Evolutionary conservation across 2,329 filamentous ascomycete genomes (phyloP), one percentile per base, ranked within the genome.

Genomic region (Colletotrichum chrysophilum): DNA sequence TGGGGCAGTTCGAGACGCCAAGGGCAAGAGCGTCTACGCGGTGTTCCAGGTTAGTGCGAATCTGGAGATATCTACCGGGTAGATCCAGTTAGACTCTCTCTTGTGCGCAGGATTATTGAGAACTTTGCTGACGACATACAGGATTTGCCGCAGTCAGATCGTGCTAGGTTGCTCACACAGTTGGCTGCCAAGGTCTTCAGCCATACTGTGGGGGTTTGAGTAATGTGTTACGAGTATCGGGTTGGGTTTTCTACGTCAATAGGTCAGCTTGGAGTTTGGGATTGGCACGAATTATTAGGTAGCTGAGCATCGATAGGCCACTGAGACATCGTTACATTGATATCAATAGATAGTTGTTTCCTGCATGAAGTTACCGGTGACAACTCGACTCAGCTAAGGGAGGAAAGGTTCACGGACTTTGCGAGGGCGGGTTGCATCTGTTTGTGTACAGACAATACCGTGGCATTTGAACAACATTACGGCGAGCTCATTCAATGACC

Each of bases 21-120:
- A 93, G 85, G 96, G 96, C 26, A 98, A 98, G 92, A 98, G 95
- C 82, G 97, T 99, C 7, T 98, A 97, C 85, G 89, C 93, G 32
- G 97, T 98, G 18, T 98, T 96, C 83, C 92, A 91, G 86, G 88
- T 88, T 80, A 85, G 84, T 81, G 71, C 60, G 28, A 67, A 61
- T 64, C 32, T 78, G 70, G 74, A 76, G 56, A 67, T 71, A 43
- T 70, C 58, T 71, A 62, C 61, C 30, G 74, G 69, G 61, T 61
- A 70, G 61, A 69, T 64, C 30, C 66, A 62, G 74, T 70, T 5
- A 70, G 74, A 55, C 76, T 70, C 65, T 64, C 67, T 69, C 18
- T 30, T 60, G n/a, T 34, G 30, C 30, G 38, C 4, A 13, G 24
- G 6, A 7, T n/a, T 9, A 21, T 7, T 16, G 13, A 30, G 16